Base-by-base conservation (phyloP, 2,329 filamentous ascomycete genomes). In the Chaetomiaceae sp. region DNA sequence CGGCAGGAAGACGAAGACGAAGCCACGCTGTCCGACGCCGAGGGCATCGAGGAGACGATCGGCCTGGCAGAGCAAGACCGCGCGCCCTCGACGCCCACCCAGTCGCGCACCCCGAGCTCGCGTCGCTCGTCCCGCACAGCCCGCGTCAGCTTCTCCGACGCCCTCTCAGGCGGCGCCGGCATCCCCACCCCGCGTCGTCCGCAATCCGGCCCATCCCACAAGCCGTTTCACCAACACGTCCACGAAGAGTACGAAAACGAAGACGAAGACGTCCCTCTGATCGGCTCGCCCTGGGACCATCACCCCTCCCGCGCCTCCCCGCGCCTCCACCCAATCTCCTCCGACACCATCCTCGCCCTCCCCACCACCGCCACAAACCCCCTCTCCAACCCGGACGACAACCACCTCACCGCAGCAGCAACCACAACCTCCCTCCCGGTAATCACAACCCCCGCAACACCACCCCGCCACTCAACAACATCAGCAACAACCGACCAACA, bases 41-140 rank as follows among this genome's bases (percentile, higher is more conserved):
- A 82, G 39, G 79, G 80, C 31, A 73, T 81, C 14, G 81, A 85
- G 56, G 83, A 85, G 59, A 82, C 78, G 12, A 83, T 85, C 44
- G 77, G 79, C 33, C 74, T 85, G 17, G 65, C 68, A 1, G 68
- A 79, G 37, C 83, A 86, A 62, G 76, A 75, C 57, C 70, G 63
- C 42, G 51, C 44, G 71, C 70, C 61, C 68, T 67, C 54, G 52
- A 67, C 51, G 59, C 66, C 58, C 66, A 65, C 69, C 55, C 66
- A 66, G 55, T 55, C 55, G 10, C 59, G 58, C 14, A 61, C 62
- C 40, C 55, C 50, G 43, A n/a, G 10, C 38, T 78, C 77, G 5
- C 71, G 75, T 17, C 70, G 75, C 44, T 77, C 77, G 17, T 78
- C 76, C 3, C 70, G 72, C n/a, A 65, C 76, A 17, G 78, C 76